Conservation (phyloP, 192 early-diverging fungal genomes). For the Coemansia sp. region DNA sequence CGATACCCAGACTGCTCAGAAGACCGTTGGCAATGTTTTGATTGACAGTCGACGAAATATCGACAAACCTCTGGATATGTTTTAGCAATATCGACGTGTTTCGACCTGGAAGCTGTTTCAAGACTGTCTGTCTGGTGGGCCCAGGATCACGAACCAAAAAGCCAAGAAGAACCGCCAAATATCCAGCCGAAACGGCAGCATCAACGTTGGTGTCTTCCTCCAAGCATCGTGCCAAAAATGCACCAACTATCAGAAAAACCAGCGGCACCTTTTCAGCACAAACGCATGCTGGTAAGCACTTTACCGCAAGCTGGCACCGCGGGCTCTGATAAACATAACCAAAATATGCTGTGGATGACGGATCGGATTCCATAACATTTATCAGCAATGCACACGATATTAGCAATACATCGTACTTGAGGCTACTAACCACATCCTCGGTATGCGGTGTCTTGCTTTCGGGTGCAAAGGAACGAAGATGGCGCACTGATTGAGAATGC, state of each 20-base stretch:
- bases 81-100: conserved; percentile 17
- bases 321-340: conserved; percentile 34
- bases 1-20: conserved; percentile 20
- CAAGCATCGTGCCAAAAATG: conserved; percentile 33
- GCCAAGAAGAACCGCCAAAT: conserved; percentile 43
- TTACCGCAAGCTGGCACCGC: conserved; percentile 19
- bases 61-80: conserved; percentile 43
- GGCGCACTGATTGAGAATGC: background rate
- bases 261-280: conserved; percentile 26
- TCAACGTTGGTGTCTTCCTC: conserved; percentile 17
- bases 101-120: conserved; percentile 23
- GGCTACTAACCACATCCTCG: conserved; percentile 18
- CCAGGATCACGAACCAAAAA: conserved; percentile 34
- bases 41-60: conserved; percentile 32
- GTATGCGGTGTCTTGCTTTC: conserved; percentile 12
- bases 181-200: conserved; percentile 42
- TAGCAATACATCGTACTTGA: conserved; percentile 48
- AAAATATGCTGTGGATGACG: conserved; percentile 38
- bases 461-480: conserved; percentile 10
- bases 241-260: conserved; percentile 24
- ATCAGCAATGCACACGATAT: conserved; percentile 44
- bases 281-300: conserved; percentile 37
- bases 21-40: conserved; percentile 29
- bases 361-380: conserved; percentile 46
- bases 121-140: conserved; percentile 12